phyloP scores from a whole-genome alignment of 2,329 filamentous ascomycete species.

The Helotiales sp. region DNA sequence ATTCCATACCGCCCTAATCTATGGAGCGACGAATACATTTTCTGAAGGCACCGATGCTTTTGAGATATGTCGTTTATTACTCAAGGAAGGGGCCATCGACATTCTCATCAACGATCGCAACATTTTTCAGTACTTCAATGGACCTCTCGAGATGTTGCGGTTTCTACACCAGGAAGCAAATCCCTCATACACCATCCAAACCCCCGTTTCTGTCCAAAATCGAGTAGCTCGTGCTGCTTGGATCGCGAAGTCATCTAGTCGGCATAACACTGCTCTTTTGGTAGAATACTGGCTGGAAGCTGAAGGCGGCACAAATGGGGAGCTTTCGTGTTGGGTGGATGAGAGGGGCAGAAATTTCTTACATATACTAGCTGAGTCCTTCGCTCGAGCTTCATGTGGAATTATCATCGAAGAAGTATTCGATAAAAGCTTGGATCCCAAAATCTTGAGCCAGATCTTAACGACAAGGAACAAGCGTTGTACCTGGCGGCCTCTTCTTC shows the following conservation, averaged over 20 bases:
- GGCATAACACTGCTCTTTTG: neutral
- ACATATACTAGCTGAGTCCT: neutral
- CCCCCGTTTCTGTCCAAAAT: neutral
- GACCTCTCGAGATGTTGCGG: neutral
- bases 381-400: too few species aligned
- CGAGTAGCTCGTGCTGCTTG: neutral
- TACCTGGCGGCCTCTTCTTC: neutral
- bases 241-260: neutral
- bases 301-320: neutral
- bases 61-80: neutral
- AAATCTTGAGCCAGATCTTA: neutral
- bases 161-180: slow-evolving; percentile 13
- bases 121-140: too few species aligned
- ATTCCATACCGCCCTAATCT: neutral
- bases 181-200: neutral
- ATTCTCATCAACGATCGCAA: neutral
- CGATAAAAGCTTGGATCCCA: neutral
- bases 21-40: neutral
- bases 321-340: neutral
- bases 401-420: too few species aligned
- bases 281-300: neutral
- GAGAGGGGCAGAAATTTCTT: neutral
- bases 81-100: neutral
- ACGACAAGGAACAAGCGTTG: neutral
- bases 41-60: neutral